phyloP scores from a whole-genome alignment of 139 green algal genomes.

The Chlamydomonas applanata region DNA sequence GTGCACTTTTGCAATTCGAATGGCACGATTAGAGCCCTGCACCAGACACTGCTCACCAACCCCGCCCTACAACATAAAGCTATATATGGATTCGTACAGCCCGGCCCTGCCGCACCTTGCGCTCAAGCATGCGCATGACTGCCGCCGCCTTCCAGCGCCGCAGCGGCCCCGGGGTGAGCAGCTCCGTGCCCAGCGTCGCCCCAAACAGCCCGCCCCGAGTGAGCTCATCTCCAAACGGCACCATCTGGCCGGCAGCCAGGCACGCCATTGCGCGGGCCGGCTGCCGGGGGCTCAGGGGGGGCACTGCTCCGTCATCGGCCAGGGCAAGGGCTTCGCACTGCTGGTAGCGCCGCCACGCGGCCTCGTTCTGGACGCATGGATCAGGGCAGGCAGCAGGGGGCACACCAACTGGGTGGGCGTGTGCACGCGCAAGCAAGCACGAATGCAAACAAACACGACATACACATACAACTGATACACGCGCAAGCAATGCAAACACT shows the following conservation, averaged over 20 bases:
- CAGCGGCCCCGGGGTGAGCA: constrained; percentile 29
- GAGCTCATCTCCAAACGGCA: neutral
- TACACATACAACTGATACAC: no score
- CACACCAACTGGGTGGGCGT: neutral
- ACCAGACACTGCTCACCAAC: no score
- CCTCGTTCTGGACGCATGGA: neutral
- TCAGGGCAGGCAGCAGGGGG: neutral
- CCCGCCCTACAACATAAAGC: no score
- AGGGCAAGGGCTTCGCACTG: constrained; percentile 32
- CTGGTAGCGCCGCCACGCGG: constrained; percentile 26
- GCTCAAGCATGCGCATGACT: constrained; percentile 40
- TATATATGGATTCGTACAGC: no score
- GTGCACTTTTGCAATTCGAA: no score
- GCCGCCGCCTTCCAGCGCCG: constrained; percentile 41
- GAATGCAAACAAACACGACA: no score
- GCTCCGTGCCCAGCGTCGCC: constrained; percentile 31
- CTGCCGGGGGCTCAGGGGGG: constrained; percentile 21
- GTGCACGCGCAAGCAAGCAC: no score
- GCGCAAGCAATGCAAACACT: no score
- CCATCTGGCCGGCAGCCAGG: neutral
- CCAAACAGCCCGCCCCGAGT: neutral
- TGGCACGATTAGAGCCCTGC: no score
- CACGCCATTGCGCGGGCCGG: neutral
- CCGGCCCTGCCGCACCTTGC: no score
- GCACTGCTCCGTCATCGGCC: constrained; percentile 29